Conservation (phyloP, 2,329 filamentous ascomycete species). For the Penicillium sp. region DNA sequence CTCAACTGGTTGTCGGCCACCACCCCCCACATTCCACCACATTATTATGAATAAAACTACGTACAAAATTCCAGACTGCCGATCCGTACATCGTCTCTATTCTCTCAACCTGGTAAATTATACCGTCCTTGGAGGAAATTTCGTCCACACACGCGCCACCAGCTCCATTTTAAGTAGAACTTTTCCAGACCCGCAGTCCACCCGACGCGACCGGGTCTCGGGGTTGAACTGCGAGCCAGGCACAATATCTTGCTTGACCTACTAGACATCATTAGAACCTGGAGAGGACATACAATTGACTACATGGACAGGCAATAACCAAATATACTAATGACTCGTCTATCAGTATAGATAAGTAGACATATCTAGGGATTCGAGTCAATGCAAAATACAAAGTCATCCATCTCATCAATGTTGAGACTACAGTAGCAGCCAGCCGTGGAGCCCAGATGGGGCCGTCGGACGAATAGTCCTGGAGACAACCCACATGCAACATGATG, state of each 20-base stretch:
- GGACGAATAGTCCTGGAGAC: not conserved
- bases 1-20: not conserved
- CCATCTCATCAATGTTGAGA: not conserved
- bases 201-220: slow-evolving; percentile 4
- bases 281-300: not conserved
- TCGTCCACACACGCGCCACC: not conserved
- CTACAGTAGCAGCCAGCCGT: not conserved
- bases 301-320: not conserved
- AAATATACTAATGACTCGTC: too few species aligned
- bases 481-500: slow-evolving; percentile 1
- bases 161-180: slow-evolving; percentile 1
- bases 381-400: not conserved
- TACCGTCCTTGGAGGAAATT: not conserved
- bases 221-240: not conserved
- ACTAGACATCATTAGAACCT: not conserved
- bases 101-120: not conserved
- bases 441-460: not conserved
- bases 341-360: not conserved
- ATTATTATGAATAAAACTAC: slow-evolving; percentile 1
- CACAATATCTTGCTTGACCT: not conserved
- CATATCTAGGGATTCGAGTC: not conserved
- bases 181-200: slow-evolving; percentile 4
- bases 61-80: slow-evolving; percentile 7
- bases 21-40: slow-evolving; percentile 21
- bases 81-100: not conserved